Evolutionary conservation across 2,329 filamentous ascomycete species (phyloP).

Genomic region (Pseudogymnoascus sp.): DNA sequence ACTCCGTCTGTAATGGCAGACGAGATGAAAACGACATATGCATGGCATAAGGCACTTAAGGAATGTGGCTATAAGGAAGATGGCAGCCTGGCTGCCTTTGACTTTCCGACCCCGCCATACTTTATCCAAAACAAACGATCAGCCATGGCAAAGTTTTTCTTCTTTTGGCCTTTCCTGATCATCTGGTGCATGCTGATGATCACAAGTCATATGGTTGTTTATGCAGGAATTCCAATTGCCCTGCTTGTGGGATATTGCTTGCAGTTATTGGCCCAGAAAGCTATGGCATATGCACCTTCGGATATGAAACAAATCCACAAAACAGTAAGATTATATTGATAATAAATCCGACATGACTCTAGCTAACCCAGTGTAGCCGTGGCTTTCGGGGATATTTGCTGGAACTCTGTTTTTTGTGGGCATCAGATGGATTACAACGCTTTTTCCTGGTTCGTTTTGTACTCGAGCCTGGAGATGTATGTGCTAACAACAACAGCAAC

Average conservation of each 20-base stretch:
- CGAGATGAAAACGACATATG: slow-evolving; percentile 77
- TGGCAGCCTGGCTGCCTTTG: slow-evolving; percentile 59
- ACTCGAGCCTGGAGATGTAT: neutral
- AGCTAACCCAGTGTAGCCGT: slow-evolving; percentile 53
- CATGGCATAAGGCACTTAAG: slow-evolving; percentile 74
- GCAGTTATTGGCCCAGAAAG: slow-evolving; percentile 68
- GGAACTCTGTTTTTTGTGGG: slow-evolving; percentile 76
- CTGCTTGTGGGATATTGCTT: slow-evolving; percentile 58
- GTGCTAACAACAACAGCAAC: slow-evolving; percentile 40
- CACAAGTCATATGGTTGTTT: slow-evolving; percentile 65
- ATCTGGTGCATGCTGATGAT: slow-evolving; percentile 64
- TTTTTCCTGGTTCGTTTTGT: slow-evolving; percentile 57
- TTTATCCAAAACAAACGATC: slow-evolving; percentile 68
- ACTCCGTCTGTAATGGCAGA: slow-evolving; percentile 76
- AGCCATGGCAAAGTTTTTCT: slow-evolving; percentile 80
- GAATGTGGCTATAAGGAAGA: slow-evolving; percentile 80
- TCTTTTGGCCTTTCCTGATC: slow-evolving; percentile 76
- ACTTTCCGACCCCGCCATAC: slow-evolving; percentile 64
- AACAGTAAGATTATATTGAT: slow-evolving; percentile 50
- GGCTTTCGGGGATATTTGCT: slow-evolving; percentile 88
- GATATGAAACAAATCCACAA: slow-evolving; percentile 87
- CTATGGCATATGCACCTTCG: slow-evolving; percentile 72
- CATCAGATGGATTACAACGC: slow-evolving; percentile 62
- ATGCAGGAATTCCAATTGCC: slow-evolving; percentile 65
- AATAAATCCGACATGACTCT: neutral